phyloP scores from a whole-genome alignment of 192 early-diverging fungal species.

The Chytriomyces sp. region DNA sequence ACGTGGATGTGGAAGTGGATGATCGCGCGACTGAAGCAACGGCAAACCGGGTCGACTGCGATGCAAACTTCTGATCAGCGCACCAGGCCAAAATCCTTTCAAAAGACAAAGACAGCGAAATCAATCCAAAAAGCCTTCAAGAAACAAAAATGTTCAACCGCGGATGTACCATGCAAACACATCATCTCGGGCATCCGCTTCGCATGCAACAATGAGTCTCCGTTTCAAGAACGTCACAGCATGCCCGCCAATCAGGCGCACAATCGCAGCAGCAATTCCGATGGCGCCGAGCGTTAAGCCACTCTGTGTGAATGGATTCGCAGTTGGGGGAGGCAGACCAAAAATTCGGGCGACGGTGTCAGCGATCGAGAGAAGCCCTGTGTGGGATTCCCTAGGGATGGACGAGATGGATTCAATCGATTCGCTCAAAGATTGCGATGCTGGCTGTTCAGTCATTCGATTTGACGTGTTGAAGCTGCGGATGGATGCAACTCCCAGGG shows the following conservation, averaged over 20 bases:
- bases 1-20: conserved; percentile 5
- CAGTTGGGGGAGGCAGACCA: conserved; percentile 14
- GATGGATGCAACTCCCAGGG: too few species aligned
- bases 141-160: not conserved
- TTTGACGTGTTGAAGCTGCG: too few species aligned
- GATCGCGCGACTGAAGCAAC: conserved; percentile 21
- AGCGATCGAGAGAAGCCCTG: not conserved
- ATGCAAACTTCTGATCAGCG: conserved; percentile 36
- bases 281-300: conserved; percentile 26
- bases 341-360: not conserved
- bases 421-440: too few species aligned
- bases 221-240: not conserved
- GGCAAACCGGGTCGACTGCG: conserved; percentile 20
- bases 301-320: conserved; percentile 25
- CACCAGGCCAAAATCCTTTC: conserved; percentile 33
- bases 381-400: not conserved
- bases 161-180: not conserved
- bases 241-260: conserved; percentile 7
- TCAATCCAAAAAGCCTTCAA: not conserved
- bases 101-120: not conserved
- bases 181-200: conserved; percentile 25
- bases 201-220: conserved; percentile 16
- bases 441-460: too few species aligned
- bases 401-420: too few species aligned
- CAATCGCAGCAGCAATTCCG: conserved; percentile 13